Evolutionary conservation across 495 filamentous ascomycete species (phyloP).

Genomic region (Neurospora sp.): DNA sequence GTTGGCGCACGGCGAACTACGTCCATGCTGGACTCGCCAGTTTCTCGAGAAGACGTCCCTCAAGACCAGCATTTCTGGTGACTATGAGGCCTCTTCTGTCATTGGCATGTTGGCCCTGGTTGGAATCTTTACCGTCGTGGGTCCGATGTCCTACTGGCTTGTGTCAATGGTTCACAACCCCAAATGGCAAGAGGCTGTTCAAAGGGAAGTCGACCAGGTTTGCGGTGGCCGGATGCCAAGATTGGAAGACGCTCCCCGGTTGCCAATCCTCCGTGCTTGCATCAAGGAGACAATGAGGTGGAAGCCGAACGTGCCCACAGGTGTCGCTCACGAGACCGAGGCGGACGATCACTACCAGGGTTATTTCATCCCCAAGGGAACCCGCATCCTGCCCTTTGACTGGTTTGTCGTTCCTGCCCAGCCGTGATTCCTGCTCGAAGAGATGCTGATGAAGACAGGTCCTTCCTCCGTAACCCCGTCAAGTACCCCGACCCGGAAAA

Average conservation of each 20-base stretch:
- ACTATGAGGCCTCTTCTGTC: constrained; percentile 30
- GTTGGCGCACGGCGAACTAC: constrained; percentile 16
- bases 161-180: constrained; percentile 32
- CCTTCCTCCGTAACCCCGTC: constrained; percentile 28
- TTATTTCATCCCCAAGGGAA: constrained; percentile 35
- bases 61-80: constrained; percentile 26
- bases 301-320: constrained; percentile 39
- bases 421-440: neutral
- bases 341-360: constrained; percentile 34
- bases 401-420: constrained; percentile 20
- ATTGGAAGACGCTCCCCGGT: constrained; percentile 28
- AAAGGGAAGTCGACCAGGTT: constrained; percentile 43
- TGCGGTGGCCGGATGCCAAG: constrained; percentile 32
- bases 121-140: constrained; percentile 35
- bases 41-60: constrained; percentile 27
- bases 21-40: constrained; percentile 27
- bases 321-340: constrained; percentile 33
- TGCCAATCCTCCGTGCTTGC: constrained; percentile 42
- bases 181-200: constrained; percentile 30
- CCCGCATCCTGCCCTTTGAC: constrained; percentile 40
- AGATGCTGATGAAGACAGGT: constrained; percentile 13
- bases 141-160: constrained; percentile 32
- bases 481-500: constrained; percentile 40
- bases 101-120: constrained; percentile 34
- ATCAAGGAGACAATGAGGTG: constrained; percentile 42